Evolutionary conservation across 2,329 filamentous ascomycete species (phyloP), one percentile per base, ranked within the genome.

Genomic region (Verticillium zaregamsianum): DNA sequence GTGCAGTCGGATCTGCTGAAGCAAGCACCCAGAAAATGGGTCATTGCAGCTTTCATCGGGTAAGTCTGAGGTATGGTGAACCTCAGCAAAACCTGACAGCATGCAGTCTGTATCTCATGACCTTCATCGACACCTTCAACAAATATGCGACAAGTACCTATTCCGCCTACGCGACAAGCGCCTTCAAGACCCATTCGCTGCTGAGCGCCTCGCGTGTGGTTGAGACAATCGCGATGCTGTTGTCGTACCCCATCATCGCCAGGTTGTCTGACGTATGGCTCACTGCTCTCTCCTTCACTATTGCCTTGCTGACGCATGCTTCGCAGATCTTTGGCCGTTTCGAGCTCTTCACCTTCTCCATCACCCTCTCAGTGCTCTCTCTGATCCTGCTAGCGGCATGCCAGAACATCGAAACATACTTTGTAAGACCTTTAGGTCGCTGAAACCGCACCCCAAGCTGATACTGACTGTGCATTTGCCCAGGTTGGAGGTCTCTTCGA

Each of bases 331-430:
- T 80, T 77, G 80, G 80, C 23, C 80, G 81, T 39, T 71, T 75
- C 28, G 76, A 82, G 63, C 79, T 77, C 0, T 81, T 81, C 65
- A 66, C 72, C n/a, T 66, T 77, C 59, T 76, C 76, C 64, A 67
- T 82, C 17, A 52, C 79, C 28, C 71, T 81, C 40, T 77, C 76
- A 62, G 74, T 83, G 62, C 71, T 86, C 60, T 79, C 82, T 9
- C 83, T 88, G 69, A 80, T 88, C 65, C 81, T 90, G 72, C 89
- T 88, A 76, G 88, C 88, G 12, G 77, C 79, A 1, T 88, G 80
- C 69, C 75, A 81, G 39, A 82, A 82, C 63, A 78, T 88, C 54
- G 76, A 82, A 63, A 83, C 82, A 2, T 89, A 86, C 69, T 81
- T 82, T 55, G 85, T 84, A 5, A 86, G 81, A 88, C 11, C 84